Conservation (phyloP, 202 grass and related monocot species). For the Zoysia matrella region DNA sequence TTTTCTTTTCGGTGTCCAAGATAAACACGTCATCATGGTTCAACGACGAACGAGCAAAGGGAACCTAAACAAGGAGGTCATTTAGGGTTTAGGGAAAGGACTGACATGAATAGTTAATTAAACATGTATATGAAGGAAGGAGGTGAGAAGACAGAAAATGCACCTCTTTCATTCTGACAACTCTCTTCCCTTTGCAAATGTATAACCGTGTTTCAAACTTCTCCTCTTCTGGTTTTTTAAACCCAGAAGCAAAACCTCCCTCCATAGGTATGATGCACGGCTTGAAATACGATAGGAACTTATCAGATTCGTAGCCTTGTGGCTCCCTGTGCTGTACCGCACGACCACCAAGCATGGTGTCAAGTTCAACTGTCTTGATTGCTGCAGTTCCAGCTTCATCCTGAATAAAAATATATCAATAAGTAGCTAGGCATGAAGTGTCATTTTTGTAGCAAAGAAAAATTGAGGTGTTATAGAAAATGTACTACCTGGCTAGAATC, state of each 20-base stretch:
- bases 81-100: conserved; percentile 24
- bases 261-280: conserved; percentile 96
- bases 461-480: conserved; percentile 1
- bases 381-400: conserved; percentile 93
- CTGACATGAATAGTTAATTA: neutral
- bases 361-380: conserved; percentile 92
- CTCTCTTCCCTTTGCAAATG: conserved; percentile 89
- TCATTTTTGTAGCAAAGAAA: neutral
- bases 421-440: conserved; percentile 5
- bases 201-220: conserved; percentile 51
- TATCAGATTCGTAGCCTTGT: conserved; percentile 90
- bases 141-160: conserved; percentile 15
- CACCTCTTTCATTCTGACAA: conserved; percentile 84
- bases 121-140: conserved; percentile 20
- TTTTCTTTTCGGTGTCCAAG: conserved; percentile 81
- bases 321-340: conserved; percentile 93
- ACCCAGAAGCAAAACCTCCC: conserved; percentile 91
- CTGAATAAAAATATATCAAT: conserved; percentile 50
- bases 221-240: conserved; percentile 54
- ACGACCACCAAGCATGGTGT: conserved; percentile 81
- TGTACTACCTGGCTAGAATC: conserved; percentile 80
- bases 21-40: conserved; percentile 99
- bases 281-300: conserved; percentile 95
- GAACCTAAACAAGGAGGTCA: conserved; percentile 68
- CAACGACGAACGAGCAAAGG: conserved; percentile 82